Evolutionary conservation across 2,329 filamentous ascomycete species (phyloP).

Genomic region (Beauveria sp.): DNA sequence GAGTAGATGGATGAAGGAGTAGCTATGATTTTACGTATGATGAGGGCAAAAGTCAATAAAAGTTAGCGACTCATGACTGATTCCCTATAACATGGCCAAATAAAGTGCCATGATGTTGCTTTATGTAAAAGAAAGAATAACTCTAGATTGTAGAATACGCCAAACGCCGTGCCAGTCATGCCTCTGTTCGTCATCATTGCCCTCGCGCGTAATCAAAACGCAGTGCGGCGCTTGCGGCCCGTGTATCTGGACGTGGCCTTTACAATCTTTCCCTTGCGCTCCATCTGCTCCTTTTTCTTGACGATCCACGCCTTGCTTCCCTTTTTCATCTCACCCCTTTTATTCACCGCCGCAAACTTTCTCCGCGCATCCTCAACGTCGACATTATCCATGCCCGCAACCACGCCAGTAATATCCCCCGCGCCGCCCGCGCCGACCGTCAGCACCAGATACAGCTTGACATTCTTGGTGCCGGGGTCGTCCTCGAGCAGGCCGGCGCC

Average conservation of each 20-base stretch:
- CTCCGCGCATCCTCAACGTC: conserved; percentile 67
- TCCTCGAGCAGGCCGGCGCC: conserved; percentile 92
- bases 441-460: conserved; percentile 91
- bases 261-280: conserved; percentile 88
- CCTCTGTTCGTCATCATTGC: conserved; percentile 1
- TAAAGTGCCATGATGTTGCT: conserved; percentile 4
- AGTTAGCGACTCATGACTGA: neutral
- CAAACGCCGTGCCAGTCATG: conserved; percentile 18
- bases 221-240: conserved; percentile 72
- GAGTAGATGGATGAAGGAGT: conserved; percentile 40
- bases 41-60: conserved; percentile 8
- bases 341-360: conserved; percentile 38
- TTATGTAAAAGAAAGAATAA: neutral
- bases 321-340: conserved; percentile 54
- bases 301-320: conserved; percentile 79
- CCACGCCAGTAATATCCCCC: conserved; percentile 81
- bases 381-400: conserved; percentile 81
- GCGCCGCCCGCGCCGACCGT: conserved; percentile 59
- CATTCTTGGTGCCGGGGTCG: conserved; percentile 91
- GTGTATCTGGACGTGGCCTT: conserved; percentile 92
- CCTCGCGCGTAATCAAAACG: conserved; percentile 48
- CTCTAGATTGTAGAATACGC: conserved; percentile 1
- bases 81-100: neutral
- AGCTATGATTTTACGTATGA: conserved; percentile 12
- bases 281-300: conserved; percentile 88